A percentile compares a stretch with the other conserved stretches of the same genome.
phyloP scores from a whole-genome alignment of 164 flowering plant species.

The Stephania japonica region DNA sequence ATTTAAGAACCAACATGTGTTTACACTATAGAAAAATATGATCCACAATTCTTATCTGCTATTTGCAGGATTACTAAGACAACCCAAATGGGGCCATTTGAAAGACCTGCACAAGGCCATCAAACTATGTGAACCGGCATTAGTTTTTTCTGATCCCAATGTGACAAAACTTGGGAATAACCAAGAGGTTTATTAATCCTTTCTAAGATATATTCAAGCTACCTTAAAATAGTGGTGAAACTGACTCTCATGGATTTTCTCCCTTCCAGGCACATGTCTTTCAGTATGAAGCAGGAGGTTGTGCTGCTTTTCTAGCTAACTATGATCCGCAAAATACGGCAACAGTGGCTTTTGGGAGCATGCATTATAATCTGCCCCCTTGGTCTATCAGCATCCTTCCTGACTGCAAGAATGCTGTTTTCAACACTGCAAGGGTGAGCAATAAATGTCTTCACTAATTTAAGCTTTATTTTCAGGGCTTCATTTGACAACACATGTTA shows the following conservation, averaged over 20 bases:
- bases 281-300: conserved; percentile 40
- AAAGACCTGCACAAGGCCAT: conserved; percentile 75
- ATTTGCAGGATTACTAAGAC: conserved; percentile 49
- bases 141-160: conserved; percentile 58
- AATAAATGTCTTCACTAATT: background rate
- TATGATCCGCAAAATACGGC: conserved; percentile 35
- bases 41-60: conserved; percentile 5
- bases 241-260: background rate
- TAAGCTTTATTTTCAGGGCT: background rate
- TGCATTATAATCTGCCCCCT: conserved; percentile 62
- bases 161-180: conserved; percentile 47
- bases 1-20: background rate
- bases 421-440: conserved; percentile 81
- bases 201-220: background rate
- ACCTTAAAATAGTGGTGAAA: background rate
- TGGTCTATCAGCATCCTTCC: conserved; percentile 95
- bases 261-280: conserved; percentile 58
- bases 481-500: background rate
- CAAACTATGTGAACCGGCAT: conserved; percentile 70
- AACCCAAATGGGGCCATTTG: conserved; percentile 85
- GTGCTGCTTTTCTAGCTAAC: conserved; percentile 88
- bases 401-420: conserved; percentile 69
- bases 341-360: conserved; percentile 42
- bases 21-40: background rate
- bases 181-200: conserved; percentile 42